phyloP scores from a whole-genome alignment of 345 rosid genomes.

The Pseudoturritis turrita region DNA sequence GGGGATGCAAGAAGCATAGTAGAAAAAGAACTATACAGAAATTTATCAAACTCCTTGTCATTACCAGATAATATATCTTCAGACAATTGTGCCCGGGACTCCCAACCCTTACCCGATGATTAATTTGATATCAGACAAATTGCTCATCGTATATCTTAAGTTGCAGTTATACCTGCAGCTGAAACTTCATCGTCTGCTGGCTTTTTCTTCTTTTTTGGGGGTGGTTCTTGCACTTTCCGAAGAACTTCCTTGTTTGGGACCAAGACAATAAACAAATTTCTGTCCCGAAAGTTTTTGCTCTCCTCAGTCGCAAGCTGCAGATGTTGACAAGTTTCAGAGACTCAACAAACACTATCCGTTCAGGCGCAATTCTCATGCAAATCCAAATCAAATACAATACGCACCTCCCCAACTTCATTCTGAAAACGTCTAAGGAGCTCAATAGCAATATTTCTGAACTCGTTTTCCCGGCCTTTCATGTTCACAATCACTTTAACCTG shows the following conservation, averaged over 20 bases:
- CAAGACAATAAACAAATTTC: conserved; percentile 68
- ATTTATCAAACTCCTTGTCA: neutral
- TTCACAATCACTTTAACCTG: conserved; percentile 93
- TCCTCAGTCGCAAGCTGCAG: conserved; percentile 86
- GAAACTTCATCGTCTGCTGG: conserved; percentile 54
- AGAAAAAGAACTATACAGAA: conserved; percentile 14
- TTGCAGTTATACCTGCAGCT: conserved; percentile 26
- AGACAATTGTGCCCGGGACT: conserved; percentile 10
- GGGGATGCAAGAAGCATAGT: conserved; percentile 8
- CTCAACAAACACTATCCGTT: neutral
- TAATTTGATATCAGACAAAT: neutral
- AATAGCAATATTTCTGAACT: conserved; percentile 82
- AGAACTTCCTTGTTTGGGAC: conserved; percentile 72
- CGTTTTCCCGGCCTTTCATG: conserved; percentile 91
- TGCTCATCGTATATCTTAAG: neutral
- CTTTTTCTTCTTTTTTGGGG: conserved; percentile 51
- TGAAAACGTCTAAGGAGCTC: conserved; percentile 80
- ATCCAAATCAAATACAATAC: neutral
- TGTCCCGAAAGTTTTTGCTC: conserved; percentile 67
- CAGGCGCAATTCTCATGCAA: neutral
- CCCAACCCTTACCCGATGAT: neutral
- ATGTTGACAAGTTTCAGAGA: conserved; percentile 7
- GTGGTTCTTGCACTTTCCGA: conserved; percentile 65
- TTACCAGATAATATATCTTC: neutral
- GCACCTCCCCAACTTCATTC: conserved; percentile 88